Evolutionary conservation across 1,284 basidiomycete species (phyloP).

Genomic region (Porphyrellus sp.): DNA sequence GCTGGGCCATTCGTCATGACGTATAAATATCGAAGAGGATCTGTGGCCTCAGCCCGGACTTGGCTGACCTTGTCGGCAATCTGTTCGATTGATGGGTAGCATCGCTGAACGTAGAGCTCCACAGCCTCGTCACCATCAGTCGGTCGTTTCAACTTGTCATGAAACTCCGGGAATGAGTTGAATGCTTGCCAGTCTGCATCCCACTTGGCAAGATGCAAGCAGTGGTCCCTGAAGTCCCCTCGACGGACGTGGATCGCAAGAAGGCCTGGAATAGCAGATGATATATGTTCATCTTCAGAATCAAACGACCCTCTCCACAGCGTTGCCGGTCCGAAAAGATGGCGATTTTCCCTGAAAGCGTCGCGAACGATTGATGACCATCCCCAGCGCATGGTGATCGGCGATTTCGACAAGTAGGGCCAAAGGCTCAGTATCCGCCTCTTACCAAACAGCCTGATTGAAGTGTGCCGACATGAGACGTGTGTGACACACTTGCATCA

Average conservation of each 20-base stretch:
- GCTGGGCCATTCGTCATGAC: slow-evolving; percentile 55
- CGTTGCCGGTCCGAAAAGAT: slow-evolving; percentile 29
- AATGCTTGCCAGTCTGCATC: slow-evolving; percentile 41
- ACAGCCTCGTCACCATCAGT: slow-evolving; percentile 19
- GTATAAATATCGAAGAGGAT: slow-evolving; percentile 38
- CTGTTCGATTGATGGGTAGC: slow-evolving; percentile 42
- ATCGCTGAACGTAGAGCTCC: slow-evolving; percentile 37
- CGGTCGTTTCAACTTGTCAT: slow-evolving; percentile 37
- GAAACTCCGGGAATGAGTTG: slow-evolving; percentile 40
- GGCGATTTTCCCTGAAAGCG: slow-evolving; percentile 36
- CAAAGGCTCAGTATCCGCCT: slow-evolving; percentile 36
- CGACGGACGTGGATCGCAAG: slow-evolving; percentile 59
- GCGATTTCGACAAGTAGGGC: slow-evolving; percentile 37
- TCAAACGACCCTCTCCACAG: slow-evolving; percentile 3
- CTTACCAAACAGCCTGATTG: slow-evolving; percentile 36
- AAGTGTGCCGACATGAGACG: slow-evolving; percentile 2
- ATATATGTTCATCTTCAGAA: background rate
- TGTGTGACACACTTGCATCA: background rate
- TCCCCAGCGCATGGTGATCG: slow-evolving; percentile 36
- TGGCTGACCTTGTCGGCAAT: slow-evolving; percentile 39
- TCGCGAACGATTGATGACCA: slow-evolving; percentile 42
- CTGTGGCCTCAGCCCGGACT: slow-evolving; percentile 28
- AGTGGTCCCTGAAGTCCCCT: slow-evolving; percentile 58
- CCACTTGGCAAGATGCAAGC: slow-evolving; percentile 44
- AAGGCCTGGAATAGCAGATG: slow-evolving; percentile 37